Percentiles rank a stretch among this genome's conserved stretches.
These are phyloP conservation scores for Imleria badia DNA, from an alignment of 768 basidiomycete species.

Conservation along the genomic window DNA sequence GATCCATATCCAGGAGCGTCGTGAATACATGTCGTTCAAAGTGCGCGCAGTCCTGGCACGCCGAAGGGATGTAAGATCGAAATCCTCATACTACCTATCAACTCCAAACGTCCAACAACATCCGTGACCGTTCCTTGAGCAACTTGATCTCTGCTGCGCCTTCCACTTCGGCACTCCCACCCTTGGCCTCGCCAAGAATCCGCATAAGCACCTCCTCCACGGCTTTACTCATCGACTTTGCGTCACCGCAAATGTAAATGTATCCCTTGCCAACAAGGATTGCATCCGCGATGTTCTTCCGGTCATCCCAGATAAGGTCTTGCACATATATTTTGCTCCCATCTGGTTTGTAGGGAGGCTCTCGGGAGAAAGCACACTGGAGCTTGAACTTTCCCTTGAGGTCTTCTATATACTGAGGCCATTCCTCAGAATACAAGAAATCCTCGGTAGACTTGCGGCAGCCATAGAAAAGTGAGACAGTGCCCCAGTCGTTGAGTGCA, in stretches of 20 bases:
- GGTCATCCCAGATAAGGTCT: conserved; percentile 89
- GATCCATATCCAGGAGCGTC: conserved; percentile 12
- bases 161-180: conserved; percentile 83
- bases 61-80: neutral
- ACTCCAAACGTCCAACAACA: conserved; percentile 90
- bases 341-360: conserved; percentile 81
- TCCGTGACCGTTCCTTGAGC: conserved; percentile 89
- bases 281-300: conserved; percentile 78
- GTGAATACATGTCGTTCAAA: conserved; percentile 7
- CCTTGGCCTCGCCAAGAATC: conserved; percentile 92
- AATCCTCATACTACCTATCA: conserved; percentile 34
- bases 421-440: conserved; percentile 94
- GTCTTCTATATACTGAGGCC: conserved; percentile 84
- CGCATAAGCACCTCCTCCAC: conserved; percentile 87
- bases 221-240: conserved; percentile 92
- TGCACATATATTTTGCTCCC: conserved; percentile 99
- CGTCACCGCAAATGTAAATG: conserved; percentile 95
- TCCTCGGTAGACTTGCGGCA: conserved; percentile 89
- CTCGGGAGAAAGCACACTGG: conserved; percentile 88
- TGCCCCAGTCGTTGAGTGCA: conserved; percentile 94
- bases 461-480: conserved; percentile 93
- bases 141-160: conserved; percentile 90
- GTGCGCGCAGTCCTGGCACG: neutral
- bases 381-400: conserved; percentile 90
- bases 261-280: conserved; percentile 96